Base-by-base conservation (phyloP, 192 early-diverging fungal species). In the Gorgonomyces haynaldii region DNA sequence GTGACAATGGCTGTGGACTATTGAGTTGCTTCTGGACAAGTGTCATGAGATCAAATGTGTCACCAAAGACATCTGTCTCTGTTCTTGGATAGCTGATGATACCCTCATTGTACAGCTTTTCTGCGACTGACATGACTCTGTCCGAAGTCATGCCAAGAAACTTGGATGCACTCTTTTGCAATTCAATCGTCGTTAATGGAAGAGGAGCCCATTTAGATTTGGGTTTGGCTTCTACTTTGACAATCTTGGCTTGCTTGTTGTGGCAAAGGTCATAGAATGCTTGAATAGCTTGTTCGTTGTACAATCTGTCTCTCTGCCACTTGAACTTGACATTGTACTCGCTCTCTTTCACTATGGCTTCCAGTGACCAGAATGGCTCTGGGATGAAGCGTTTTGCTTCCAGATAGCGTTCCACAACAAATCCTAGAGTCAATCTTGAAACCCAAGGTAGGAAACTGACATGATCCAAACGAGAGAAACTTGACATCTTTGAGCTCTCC, bases 71-170 rank as follows among this genome's bases (percentile, higher is more conserved):
- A 54, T 96, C 86, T 4, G 95, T 96, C 54, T 98, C 95, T 4
- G 95, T 98, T 42, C 95, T 76, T 20, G 92, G 92, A 49, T 98
- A 98, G 66, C 88, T 92, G 47, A 98, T 85, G 51, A 83, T 80
- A 13, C 91, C 93, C 37, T 78, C 54, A 26, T 80, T 81, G 69
- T 98, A 95, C 20, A 98, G 68, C 1, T 65, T 58, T 66, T 98
- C 91, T 24, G 94, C 90, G n/a, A 82, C 60, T 79, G 36, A 64
- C 91, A 96, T 95, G 21, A 87, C 72, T 25, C 54, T 39, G 45
- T 91, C 84, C 4, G 89, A 84, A 15, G 81, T 64, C 40, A 98
- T 81, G 6, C 71, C 61, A 36, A 98, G 62, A 15, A 58, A 58
- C 29, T 73, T 58, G 5, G 84, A 78, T 5, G 75, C 89, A 37